phyloP scores from a whole-genome alignment of 257 asterid species.

The Scutellaria baicalensis region DNA sequence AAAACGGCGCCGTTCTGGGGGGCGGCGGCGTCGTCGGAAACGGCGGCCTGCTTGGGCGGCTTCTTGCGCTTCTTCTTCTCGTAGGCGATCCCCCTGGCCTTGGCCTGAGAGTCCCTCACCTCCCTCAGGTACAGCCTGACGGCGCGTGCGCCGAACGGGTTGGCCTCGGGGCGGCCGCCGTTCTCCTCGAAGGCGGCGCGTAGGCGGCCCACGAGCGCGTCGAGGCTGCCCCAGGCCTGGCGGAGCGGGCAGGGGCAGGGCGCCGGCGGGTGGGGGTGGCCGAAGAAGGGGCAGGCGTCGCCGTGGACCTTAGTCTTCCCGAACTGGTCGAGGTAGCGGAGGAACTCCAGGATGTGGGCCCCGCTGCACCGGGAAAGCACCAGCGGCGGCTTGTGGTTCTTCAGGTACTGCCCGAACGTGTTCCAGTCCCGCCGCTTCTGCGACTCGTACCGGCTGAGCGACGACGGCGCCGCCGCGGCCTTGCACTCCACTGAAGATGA shows the following conservation, averaged over 20 bases:
- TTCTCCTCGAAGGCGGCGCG: conserved; percentile 66
- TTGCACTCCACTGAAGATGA: not conserved
- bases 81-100: conserved; percentile 52
- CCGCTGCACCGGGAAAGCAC: conserved; percentile 56
- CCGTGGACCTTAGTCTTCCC: conserved; percentile 44
- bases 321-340: conserved; percentile 48
- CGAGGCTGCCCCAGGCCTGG: conserved; percentile 69
- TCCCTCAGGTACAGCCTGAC: conserved; percentile 48
- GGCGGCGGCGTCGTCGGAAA: not conserved
- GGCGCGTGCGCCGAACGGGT: conserved; percentile 60
- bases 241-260: conserved; percentile 51
- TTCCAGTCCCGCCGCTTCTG: conserved; percentile 64
- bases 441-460: conserved; percentile 53
- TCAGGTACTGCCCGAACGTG: conserved; percentile 53
- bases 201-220: conserved; percentile 55
- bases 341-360: conserved; percentile 51
- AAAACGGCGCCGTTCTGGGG: not conserved
- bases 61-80: conserved; percentile 60
- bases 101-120: conserved; percentile 53
- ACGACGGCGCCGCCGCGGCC: not conserved
- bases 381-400: conserved; percentile 58
- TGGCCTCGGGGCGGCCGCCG: conserved; percentile 45
- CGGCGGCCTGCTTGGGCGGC: conserved; percentile 3
- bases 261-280: conserved; percentile 42
- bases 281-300: conserved; percentile 41